These are phyloP conservation scores for Clohesyomyces aquaticus DNA, from an alignment of 495 filamentous ascomycete species.

Conservation along the genomic window DNA sequence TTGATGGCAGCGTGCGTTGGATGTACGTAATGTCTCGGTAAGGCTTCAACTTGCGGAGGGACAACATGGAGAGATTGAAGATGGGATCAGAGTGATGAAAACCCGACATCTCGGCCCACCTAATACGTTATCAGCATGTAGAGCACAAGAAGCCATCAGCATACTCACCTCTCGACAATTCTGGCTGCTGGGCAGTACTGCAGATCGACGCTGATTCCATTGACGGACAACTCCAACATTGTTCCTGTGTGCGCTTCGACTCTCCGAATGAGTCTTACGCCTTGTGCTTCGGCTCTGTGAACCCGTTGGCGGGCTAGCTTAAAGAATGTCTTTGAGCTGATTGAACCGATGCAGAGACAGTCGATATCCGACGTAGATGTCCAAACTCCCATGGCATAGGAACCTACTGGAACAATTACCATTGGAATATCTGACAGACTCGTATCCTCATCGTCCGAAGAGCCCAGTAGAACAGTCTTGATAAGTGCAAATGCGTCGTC, in stretches of 20 bases:
- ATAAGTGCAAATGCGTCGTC: slow-evolving; percentile 52
- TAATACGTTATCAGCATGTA: slow-evolving; percentile 22
- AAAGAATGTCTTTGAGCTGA: slow-evolving; percentile 60
- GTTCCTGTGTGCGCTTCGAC: slow-evolving; percentile 57
- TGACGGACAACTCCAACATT: slow-evolving; percentile 59
- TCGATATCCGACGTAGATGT: slow-evolving; percentile 60
- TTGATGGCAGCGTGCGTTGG: slow-evolving; percentile 56
- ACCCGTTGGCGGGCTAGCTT: slow-evolving; percentile 56
- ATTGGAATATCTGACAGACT: slow-evolving; percentile 45
- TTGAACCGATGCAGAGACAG: slow-evolving; percentile 61
- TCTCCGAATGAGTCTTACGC: slow-evolving; percentile 55
- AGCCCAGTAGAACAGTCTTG: slow-evolving; percentile 45
- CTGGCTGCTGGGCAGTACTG: slow-evolving; percentile 61
- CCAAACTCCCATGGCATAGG: slow-evolving; percentile 63
- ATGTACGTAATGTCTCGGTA: slow-evolving; percentile 60
- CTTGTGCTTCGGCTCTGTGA: slow-evolving; percentile 47
- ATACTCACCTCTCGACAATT: slow-evolving; percentile 49
- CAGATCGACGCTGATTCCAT: slow-evolving; percentile 57
- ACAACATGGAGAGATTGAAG: slow-evolving; percentile 54
- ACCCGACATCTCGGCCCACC: slow-evolving; percentile 44
- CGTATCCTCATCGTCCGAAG: slow-evolving; percentile 23
- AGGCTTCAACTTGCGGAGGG: slow-evolving; percentile 59
- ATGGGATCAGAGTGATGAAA: slow-evolving; percentile 47
- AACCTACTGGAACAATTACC: slow-evolving; percentile 60
- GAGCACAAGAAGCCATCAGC: slow-evolving; percentile 10